Evolutionary conservation across 768 basidiomycete genomes (phyloP).

Genomic region (Flagelloscypha sp.): DNA sequence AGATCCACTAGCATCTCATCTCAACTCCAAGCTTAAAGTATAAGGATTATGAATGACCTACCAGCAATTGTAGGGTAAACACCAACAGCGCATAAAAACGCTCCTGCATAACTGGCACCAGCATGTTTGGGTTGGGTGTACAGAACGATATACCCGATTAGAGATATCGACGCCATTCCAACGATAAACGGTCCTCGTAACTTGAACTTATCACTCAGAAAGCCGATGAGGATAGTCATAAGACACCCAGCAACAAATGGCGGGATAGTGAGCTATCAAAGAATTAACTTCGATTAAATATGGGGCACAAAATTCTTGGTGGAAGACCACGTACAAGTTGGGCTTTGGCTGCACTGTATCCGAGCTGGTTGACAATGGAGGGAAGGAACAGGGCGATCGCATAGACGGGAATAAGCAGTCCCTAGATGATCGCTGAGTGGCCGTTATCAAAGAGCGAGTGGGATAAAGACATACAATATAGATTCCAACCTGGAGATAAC

Average conservation of each 20-base stretch:
- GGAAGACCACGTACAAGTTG: constrained; percentile 23
- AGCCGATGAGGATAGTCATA: constrained; percentile 32
- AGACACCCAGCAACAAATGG: constrained; percentile 41
- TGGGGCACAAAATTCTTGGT: not conserved
- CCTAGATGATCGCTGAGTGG: constrained; percentile 4
- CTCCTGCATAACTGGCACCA: constrained; percentile 24
- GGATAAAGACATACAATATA: constrained; percentile 29
- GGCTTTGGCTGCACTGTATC: constrained; percentile 41
- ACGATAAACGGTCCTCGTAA: constrained; percentile 44
- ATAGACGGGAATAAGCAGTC: constrained; percentile 36
- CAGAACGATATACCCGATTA: constrained; percentile 36
- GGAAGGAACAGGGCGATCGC: constrained; percentile 40
- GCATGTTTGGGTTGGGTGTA: constrained; percentile 14
- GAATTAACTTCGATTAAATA: too few relatives aligned
- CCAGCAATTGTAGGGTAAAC: constrained; percentile 28
- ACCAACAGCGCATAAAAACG: constrained; percentile 30
- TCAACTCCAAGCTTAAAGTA: too few relatives aligned
- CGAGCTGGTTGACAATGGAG: constrained; percentile 39
- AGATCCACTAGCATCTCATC: too few relatives aligned
- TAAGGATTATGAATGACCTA: too few relatives aligned
- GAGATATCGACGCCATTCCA: constrained; percentile 28
- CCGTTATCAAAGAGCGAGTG: not conserved
- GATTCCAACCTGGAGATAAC: constrained; percentile 29
- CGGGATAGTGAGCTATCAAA: constrained; percentile 37
- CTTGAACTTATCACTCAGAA: constrained; percentile 33